Evolutionary conservation across 768 basidiomycete species (phyloP).

Genomic region (Leucosporidium scottii): DNA sequence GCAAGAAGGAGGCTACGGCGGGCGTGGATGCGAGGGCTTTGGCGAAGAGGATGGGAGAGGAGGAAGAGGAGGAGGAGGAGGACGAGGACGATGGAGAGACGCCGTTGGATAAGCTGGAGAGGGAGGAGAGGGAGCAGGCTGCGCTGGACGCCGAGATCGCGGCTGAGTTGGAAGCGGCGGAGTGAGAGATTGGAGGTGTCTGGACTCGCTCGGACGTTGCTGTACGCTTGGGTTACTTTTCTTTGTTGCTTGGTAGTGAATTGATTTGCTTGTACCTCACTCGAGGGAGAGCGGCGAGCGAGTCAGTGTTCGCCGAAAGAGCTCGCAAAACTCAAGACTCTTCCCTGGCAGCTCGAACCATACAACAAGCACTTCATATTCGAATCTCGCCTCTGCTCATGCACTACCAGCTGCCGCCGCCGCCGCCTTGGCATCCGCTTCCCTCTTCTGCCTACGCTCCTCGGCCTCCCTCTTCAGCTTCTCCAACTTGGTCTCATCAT

Average conservation of each 20-base stretch:
- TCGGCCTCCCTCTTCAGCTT: constrained; percentile 71
- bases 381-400: too few species aligned
- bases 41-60: neutral
- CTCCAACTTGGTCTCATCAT: constrained; percentile 64
- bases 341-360: too few species aligned
- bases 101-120: neutral
- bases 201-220: too few species aligned
- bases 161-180: neutral
- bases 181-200: too few species aligned
- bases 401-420: neutral
- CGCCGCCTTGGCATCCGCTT: constrained; percentile 15
- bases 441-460: constrained; percentile 46
- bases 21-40: neutral
- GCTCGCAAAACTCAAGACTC: too few species aligned
- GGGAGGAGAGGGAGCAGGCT: neutral
- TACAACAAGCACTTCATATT: too few species aligned
- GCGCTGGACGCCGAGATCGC: neutral
- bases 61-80: neutral
- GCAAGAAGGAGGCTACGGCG: neutral
- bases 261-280: too few species aligned
- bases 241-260: too few species aligned
- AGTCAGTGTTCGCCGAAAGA: too few species aligned
- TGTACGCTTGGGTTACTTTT: too few species aligned
- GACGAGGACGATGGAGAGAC: neutral
- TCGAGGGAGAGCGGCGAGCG: too few species aligned